These are phyloP conservation scores for Amphirosellinia nigrospora DNA, from an alignment of 495 filamentous ascomycete genomes.

Conservation along the genomic window DNA sequence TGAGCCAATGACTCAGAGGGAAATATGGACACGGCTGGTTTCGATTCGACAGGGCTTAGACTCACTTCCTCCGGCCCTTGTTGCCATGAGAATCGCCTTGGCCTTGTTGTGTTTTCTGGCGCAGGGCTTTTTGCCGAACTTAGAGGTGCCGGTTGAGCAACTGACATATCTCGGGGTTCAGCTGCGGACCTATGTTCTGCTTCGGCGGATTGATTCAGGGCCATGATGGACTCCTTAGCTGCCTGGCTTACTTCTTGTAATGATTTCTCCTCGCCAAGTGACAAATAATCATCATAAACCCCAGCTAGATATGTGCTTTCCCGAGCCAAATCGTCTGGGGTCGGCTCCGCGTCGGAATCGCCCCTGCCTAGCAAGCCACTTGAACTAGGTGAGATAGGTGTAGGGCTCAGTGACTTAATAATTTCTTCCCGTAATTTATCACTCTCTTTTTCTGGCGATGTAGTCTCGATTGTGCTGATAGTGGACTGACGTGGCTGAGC, in stretches of 20 bases:
- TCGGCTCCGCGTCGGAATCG: conserved; percentile 28
- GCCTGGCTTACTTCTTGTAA: conserved; percentile 32
- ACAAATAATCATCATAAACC: conserved; percentile 54
- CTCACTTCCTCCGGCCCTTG: conserved; percentile 38
- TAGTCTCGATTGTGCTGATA: conserved; percentile 60
- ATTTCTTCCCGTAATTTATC: conserved; percentile 83
- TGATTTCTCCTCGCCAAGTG: conserved; percentile 42
- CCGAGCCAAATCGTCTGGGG: conserved; percentile 33
- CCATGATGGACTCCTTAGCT: conserved; percentile 26
- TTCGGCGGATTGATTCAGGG: neutral
- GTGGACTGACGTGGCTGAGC: conserved; percentile 59
- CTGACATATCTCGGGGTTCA: conserved; percentile 17
- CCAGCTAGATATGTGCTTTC: conserved; percentile 55
- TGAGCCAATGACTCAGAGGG: conserved; percentile 3
- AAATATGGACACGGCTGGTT: conserved; percentile 16
- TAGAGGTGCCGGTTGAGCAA: conserved; percentile 29
- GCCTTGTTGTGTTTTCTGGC: conserved; percentile 26
- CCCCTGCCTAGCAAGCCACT: conserved; percentile 20
- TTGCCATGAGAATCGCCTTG: conserved; percentile 63
- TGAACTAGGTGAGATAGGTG: conserved; percentile 31
- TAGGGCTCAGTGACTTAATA: conserved; percentile 69
- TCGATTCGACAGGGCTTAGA: conserved; percentile 16
- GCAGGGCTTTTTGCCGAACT: conserved; percentile 29
- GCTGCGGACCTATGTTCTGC: conserved; percentile 1
- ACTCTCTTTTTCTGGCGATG: conserved; percentile 71